These are phyloP conservation scores for Iberis amara DNA, from an alignment of 441 rosid species.

Conservation along the genomic window DNA sequence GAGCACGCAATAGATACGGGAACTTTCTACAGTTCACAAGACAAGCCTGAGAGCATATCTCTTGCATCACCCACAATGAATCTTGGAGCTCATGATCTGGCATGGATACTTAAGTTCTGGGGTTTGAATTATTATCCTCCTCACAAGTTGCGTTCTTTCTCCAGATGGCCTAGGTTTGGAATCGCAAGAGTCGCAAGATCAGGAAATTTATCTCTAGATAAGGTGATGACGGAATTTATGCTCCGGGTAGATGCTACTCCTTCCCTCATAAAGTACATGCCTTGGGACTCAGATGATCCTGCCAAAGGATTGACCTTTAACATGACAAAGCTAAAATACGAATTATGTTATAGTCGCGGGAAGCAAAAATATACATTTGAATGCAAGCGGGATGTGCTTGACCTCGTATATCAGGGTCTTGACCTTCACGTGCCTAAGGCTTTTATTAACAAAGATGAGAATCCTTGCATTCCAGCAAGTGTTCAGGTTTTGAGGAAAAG, in stretches of 20 bases:
- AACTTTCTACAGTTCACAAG: slow-evolving; percentile 36
- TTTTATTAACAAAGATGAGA: slow-evolving; percentile 54
- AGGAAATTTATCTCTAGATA: slow-evolving; percentile 85
- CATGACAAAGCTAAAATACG: slow-evolving; percentile 80
- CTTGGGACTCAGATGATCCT: slow-evolving; percentile 88
- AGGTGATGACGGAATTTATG: slow-evolving; percentile 95
- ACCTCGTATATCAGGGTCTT: slow-evolving; percentile 92
- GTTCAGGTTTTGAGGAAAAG: slow-evolving; percentile 55
- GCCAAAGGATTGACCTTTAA: slow-evolving; percentile 82
- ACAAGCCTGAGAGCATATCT: slow-evolving; percentile 37
- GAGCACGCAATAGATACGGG: slow-evolving; percentile 34
- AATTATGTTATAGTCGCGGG: slow-evolving; percentile 79
- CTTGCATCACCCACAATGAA: slow-evolving; percentile 50
- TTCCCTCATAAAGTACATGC: slow-evolving; percentile 60
- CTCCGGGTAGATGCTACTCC: slow-evolving; percentile 85
- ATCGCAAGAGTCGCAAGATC: slow-evolving; percentile 74
- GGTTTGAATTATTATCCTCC: slow-evolving; percentile 84
- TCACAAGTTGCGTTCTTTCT: slow-evolving; percentile 84
- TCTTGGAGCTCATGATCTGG: slow-evolving; percentile 93
- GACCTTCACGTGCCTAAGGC: slow-evolving; percentile 89
- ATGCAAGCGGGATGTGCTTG: slow-evolving; percentile 83
- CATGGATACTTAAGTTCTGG: slow-evolving; percentile 90
- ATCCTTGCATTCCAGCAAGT: slow-evolving; percentile 42
- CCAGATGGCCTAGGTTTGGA: slow-evolving; percentile 96
- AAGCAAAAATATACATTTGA: slow-evolving; percentile 88